Base-by-base conservation (phyloP, 2,329 filamentous ascomycete genomes). In the Zymoseptoria ardabiliae region DNA sequence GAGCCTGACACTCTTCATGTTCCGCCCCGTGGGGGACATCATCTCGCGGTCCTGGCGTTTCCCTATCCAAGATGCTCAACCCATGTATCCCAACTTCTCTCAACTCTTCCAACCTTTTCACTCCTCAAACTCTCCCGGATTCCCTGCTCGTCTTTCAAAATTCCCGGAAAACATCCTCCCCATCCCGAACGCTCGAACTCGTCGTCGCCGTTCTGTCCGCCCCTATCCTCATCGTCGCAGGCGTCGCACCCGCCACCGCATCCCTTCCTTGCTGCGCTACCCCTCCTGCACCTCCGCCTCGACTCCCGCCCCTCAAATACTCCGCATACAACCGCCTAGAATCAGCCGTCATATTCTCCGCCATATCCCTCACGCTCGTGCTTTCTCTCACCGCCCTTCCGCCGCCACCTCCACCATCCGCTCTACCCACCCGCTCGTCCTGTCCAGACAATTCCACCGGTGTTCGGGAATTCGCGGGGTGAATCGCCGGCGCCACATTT, bases 251-350 rank as follows among this genome's bases (percentile, higher is more conserved):
- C 41, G 63, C 56, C 22, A 58, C 58, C 20, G 45, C 55, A n/a
- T 19, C 53, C 7, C 54, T 61, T 13, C 49, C 58, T 13, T 60
- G 60, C 53, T 60, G 65, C 1, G 70, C 70, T 58, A 72, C 70
- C 0, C 8, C 25, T 28, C 25, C 35, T 41, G 3, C 35, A 4
- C 35, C 35, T 4, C 35, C 11, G 3, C 11, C 35, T 41, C 35
- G 35, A 28, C 25, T 28, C 25, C 25, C 25, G 9, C 69, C 51
- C 20, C 68, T 65, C 56, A 74, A 56, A 55, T 75, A 74, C 53
- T 74, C 71, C n/a, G 70, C 69, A 59, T 75, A 75, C 35, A 74
- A 56, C 51, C 70, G 72, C 35, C 68, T 5, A 67, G 64, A 35
- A 66, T 69, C 48, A 66, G 70, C 19, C 60, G 30, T 49, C 61